Conservation (phyloP, 2,329 filamentous ascomycete species). For the Rhytidhysteron rufulum region DNA sequence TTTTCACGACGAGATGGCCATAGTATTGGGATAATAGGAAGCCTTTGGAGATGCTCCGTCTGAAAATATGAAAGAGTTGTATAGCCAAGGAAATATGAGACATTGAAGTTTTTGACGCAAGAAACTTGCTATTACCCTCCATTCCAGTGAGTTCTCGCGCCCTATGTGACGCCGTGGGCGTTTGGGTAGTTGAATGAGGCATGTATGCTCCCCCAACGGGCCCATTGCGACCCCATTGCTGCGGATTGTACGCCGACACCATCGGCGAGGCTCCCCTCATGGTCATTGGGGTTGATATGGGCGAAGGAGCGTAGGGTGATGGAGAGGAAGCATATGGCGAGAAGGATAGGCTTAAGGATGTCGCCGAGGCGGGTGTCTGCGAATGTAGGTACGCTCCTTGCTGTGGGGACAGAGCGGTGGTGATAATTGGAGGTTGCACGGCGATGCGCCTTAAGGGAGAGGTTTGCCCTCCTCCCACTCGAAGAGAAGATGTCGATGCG, state of each 20-base stretch:
- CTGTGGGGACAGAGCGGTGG: conserved; percentile 37
- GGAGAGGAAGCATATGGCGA: conserved; percentile 33
- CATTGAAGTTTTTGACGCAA: no score
- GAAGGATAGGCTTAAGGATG: conserved; percentile 33
- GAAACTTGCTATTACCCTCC: conserved; percentile 39
- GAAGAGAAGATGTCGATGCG: conserved; percentile 17
- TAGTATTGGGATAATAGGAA: no score
- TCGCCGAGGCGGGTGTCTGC: conserved; percentile 37
- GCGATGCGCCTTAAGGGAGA: conserved; percentile 32
- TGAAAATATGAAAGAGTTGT: not conserved
- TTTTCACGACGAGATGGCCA: no score
- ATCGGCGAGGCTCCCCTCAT: conserved; percentile 27
- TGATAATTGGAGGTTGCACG: conserved; percentile 40
- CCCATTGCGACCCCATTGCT: conserved; percentile 44
- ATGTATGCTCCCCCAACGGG: conserved; percentile 36
- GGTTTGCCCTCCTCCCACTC: conserved; percentile 17
- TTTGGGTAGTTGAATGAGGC: conserved; percentile 29
- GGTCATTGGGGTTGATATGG: conserved; percentile 31
- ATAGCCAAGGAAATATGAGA: no score
- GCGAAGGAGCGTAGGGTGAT: conserved; percentile 21
- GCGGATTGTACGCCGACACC: conserved; percentile 45
- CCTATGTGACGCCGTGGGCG: conserved; percentile 21
- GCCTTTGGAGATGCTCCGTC: no score
- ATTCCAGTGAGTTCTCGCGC: conserved; percentile 43
- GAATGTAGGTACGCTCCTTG: conserved; percentile 31